A percentile compares a stretch with the other conserved stretches of the same genome.
Evolutionary conservation across 2,329 filamentous ascomycete species (phyloP).

Genomic region (Pezicula carpinea): DNA sequence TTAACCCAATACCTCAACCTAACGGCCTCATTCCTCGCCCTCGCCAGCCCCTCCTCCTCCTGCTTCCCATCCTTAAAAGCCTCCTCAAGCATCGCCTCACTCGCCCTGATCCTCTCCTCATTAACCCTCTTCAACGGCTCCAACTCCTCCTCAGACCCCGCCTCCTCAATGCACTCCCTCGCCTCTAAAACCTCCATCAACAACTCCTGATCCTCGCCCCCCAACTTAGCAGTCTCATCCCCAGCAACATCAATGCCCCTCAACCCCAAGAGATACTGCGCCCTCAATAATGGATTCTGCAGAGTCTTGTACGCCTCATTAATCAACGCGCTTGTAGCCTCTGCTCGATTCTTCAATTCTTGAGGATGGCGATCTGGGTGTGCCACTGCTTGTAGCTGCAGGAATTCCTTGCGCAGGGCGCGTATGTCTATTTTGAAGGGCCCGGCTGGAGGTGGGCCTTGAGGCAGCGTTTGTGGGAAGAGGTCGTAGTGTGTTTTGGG

Average conservation of each 20-base stretch:
- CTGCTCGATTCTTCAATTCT: constrained; percentile 55
- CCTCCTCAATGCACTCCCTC: constrained; percentile 70
- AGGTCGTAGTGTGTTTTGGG: constrained; percentile 72
- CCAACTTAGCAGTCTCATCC: constrained; percentile 68
- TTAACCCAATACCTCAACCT: constrained; percentile 87
- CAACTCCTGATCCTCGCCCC: constrained; percentile 55
- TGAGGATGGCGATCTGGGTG: constrained; percentile 62
- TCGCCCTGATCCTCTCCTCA: constrained; percentile 57
- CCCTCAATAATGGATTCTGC: constrained; percentile 68
- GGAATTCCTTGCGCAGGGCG: constrained; percentile 76
- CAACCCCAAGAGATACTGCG: constrained; percentile 77
- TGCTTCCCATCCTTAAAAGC: constrained; percentile 48
- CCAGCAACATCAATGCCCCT: constrained; percentile 72
- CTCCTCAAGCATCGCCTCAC: constrained; percentile 56
- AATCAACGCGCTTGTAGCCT: constrained; percentile 75
- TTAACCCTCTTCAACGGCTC: constrained; percentile 59
- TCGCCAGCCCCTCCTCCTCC: constrained; percentile 53
- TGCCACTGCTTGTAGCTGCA: constrained; percentile 71
- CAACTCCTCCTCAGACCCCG: constrained; percentile 61
- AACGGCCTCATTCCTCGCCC: constrained; percentile 68
- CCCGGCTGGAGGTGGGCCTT: constrained; percentile 72
- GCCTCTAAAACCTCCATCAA: constrained; percentile 78
- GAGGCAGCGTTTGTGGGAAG: constrained; percentile 75
- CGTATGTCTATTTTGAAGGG: constrained; percentile 70
- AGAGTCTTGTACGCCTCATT: constrained; percentile 92